phyloP scores from a whole-genome alignment of 1,284 basidiomycete species.

The Ustanciosporium gigantosporum region DNA sequence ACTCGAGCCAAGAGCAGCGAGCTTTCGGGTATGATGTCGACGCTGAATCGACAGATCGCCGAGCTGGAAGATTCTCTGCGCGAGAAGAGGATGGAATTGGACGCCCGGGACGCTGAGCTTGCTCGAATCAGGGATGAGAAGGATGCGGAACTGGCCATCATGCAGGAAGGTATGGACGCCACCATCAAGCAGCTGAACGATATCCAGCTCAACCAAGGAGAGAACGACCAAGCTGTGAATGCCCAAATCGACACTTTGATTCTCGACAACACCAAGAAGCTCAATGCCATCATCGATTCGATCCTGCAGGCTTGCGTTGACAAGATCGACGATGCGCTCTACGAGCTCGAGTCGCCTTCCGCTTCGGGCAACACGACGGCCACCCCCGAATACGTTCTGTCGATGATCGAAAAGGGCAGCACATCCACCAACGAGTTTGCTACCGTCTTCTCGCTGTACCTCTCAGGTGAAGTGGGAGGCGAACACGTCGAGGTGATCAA shows the following conservation, averaged over 20 bases:
- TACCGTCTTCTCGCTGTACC: conserved; percentile 86
- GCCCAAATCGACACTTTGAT: conserved; percentile 96
- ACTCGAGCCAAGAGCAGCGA: conserved; percentile 89
- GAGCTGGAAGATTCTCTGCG: conserved; percentile 92
- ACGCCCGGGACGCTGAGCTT: conserved; percentile 74
- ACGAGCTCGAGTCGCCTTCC: conserved; percentile 93
- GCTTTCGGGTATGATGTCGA: conserved; percentile 81
- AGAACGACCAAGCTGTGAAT: conserved; percentile 84
- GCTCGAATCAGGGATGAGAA: conserved; percentile 88
- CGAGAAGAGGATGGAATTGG: conserved; percentile 72
- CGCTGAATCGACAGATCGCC: conserved; percentile 92
- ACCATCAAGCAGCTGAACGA: conserved; percentile 89
- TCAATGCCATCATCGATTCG: conserved; percentile 98
- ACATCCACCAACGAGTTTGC: conserved; percentile 95
- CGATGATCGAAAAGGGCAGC: conserved; percentile 95
- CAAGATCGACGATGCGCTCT: conserved; percentile 95
- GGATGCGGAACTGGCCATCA: conserved; percentile 91
- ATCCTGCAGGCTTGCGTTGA: conserved; percentile 92
- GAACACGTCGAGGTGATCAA: conserved; percentile 99
- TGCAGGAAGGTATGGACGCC: conserved; percentile 93
- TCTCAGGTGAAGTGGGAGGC: conserved; percentile 83
- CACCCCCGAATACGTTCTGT: conserved; percentile 95
- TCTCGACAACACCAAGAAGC: conserved; percentile 93
- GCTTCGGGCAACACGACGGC: conserved; percentile 92
- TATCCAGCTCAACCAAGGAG: conserved; percentile 80